phyloP scores from a whole-genome alignment of 2,329 filamentous ascomycete species.

The Hypoxylon sp. region DNA sequence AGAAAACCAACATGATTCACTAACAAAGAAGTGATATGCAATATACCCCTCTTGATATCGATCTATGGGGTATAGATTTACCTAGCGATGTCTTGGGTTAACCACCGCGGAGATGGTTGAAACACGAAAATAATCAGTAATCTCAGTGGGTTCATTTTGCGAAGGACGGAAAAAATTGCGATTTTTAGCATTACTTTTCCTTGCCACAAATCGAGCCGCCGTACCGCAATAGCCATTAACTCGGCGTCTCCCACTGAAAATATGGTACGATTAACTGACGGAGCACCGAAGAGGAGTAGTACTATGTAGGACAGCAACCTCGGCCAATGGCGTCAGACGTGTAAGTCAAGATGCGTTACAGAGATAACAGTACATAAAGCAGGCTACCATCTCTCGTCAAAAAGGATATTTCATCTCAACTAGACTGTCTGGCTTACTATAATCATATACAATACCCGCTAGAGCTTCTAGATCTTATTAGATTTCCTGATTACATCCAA shows the following conservation, averaged over 20 bases:
- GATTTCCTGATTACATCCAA: too few relatives aligned
- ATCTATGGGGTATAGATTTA: neutral
- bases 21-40: conserved; percentile 3
- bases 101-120: conserved; percentile 36
- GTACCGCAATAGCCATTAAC: conserved; percentile 13
- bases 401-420: neutral
- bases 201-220: conserved; percentile 14
- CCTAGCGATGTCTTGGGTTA: conserved; percentile 15
- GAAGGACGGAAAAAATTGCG: conserved; percentile 8
- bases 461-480: too few relatives aligned
- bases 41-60: too few relatives aligned
- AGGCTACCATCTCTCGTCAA: neutral
- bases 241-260: conserved; percentile 24
- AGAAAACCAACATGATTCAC: conserved; percentile 1
- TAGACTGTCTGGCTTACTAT: conserved; percentile 4
- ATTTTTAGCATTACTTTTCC: too few relatives aligned
- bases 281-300: conserved; percentile 6
- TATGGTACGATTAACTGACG: conserved; percentile 30
- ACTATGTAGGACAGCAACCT: too few relatives aligned
- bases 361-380: conserved; percentile 25
- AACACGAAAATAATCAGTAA: conserved; percentile 32
- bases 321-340: conserved; percentile 19
- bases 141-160: conserved; percentile 24
- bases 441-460: neutral
- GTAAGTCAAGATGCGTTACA: neutral